Conservation (phyloP, 768 basidiomycete species). For the Gyrodon lividus region DNA sequence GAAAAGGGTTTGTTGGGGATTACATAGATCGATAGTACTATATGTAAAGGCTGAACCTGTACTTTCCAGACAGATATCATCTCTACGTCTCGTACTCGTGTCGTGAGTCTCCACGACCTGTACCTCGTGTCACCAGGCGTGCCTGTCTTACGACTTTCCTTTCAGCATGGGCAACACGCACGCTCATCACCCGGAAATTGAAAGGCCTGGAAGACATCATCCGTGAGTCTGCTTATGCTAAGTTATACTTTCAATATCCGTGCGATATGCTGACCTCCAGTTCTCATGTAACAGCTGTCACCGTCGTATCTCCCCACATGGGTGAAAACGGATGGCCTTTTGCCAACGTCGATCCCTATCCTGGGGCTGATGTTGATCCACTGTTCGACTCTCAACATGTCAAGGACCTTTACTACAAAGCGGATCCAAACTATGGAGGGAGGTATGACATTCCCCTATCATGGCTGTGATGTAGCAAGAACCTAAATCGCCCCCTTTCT, state of each 20-base stretch:
- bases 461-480: background rate
- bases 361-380: slow-evolving; percentile 75
- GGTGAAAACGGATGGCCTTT: slow-evolving; percentile 87
- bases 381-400: slow-evolving; percentile 67
- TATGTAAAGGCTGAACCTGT: background rate
- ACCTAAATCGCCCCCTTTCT: background rate
- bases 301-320: slow-evolving; percentile 85
- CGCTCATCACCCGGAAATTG: slow-evolving; percentile 84
- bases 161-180: slow-evolving; percentile 89
- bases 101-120: slow-evolving; percentile 45
- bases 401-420: slow-evolving; percentile 83
- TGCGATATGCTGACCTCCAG: background rate
- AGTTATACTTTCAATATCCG: background rate
- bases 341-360: slow-evolving; percentile 62
- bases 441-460: slow-evolving; percentile 41
- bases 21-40: background rate
- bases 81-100: slow-evolving; percentile 89
- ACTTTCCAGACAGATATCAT: slow-evolving; percentile 73
- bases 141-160: background rate
- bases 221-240: slow-evolving; percentile 44
- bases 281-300: slow-evolving; percentile 51
- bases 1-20: slow-evolving; percentile 61
- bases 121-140: background rate
- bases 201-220: slow-evolving; percentile 89
- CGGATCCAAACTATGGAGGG: slow-evolving; percentile 68